Conservation (phyloP, 192 early-diverging fungal genomes). For the Coemansia sp. region DNA sequence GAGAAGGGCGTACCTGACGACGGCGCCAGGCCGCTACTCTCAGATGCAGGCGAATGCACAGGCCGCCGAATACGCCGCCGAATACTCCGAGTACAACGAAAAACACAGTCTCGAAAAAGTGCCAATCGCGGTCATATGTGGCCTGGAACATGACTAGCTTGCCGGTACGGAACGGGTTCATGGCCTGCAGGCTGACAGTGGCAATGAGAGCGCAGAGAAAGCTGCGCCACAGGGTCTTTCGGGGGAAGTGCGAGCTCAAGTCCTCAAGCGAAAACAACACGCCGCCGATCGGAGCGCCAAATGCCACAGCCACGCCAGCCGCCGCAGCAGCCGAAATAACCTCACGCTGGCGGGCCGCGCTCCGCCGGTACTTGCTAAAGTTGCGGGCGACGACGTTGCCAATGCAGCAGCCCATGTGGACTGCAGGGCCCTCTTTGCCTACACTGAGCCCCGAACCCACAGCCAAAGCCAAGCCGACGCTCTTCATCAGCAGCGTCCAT, state of each 20-base stretch:
- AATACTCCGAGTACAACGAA: conserved; percentile 75
- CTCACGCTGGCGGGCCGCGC: conserved; percentile 69
- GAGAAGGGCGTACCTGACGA: conserved; percentile 54
- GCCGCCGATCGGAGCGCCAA: conserved; percentile 70
- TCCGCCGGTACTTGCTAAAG: conserved; percentile 80
- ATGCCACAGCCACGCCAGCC: conserved; percentile 73
- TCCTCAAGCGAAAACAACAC: conserved; percentile 82
- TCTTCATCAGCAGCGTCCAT: conserved; percentile 84
- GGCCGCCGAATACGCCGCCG: conserved; percentile 79
- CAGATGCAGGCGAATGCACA: conserved; percentile 72
- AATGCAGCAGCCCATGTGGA: conserved; percentile 88
- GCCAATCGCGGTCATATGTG: conserved; percentile 89
- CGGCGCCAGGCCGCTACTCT: conserved; percentile 72
- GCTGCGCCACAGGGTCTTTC: conserved; percentile 92
- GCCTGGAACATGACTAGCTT: conserved; percentile 98
- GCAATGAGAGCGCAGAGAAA: conserved; percentile 98
- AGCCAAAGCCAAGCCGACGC: conserved; percentile 69
- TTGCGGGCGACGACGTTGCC: conserved; percentile 79
- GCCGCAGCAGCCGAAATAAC: conserved; percentile 69
- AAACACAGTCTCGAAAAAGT: conserved; percentile 86
- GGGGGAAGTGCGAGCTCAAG: conserved; percentile 92
- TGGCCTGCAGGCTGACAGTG: conserved; percentile 81
- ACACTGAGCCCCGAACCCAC: conserved; percentile 81
- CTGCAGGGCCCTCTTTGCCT: conserved; percentile 94
- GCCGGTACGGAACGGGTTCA: conserved; percentile 95